These are phyloP conservation scores for Pichia cephalocereana DNA, from an alignment of 805 yeast species.

Conservation along the genomic window DNA sequence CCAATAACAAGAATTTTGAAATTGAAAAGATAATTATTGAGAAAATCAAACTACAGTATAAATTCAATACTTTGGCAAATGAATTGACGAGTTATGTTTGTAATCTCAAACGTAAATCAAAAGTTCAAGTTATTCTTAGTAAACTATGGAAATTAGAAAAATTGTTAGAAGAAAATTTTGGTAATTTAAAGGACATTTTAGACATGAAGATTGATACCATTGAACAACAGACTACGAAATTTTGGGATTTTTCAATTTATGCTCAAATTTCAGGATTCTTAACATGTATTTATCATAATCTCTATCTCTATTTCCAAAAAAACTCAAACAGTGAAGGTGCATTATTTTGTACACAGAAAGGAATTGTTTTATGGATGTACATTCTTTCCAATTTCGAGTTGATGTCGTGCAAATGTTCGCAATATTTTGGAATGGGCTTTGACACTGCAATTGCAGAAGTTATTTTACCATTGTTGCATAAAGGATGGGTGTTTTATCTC, in stretches of 20 bases:
- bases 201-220: constrained; percentile 12
- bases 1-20: constrained; percentile 29
- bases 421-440: constrained; percentile 27
- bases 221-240: constrained; percentile 16
- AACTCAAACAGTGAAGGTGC: constrained; percentile 27
- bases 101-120: constrained; percentile 31
- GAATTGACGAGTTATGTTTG: constrained; percentile 31
- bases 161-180: constrained; percentile 24
- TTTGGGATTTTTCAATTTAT: constrained; percentile 16
- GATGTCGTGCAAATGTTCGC: constrained; percentile 23
- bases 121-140: constrained; percentile 29
- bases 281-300: constrained; percentile 32
- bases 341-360: constrained; percentile 30
- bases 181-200: constrained; percentile 21
- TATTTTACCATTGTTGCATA: constrained; percentile 31
- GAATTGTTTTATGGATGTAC: constrained; percentile 23
- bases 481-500: constrained; percentile 16
- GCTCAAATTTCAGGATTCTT: constrained; percentile 25
- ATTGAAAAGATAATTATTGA: constrained; percentile 35
- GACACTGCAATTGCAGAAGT: constrained; percentile 31
- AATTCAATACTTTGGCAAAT: constrained; percentile 24
- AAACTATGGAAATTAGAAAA: constrained; percentile 30
- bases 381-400: constrained; percentile 30
- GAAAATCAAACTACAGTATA: constrained; percentile 23
- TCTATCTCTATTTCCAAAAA: constrained; percentile 32